Conservation (phyloP, 495 filamentous ascomycete genomes). For the Clavariopsis aquatica region DNA sequence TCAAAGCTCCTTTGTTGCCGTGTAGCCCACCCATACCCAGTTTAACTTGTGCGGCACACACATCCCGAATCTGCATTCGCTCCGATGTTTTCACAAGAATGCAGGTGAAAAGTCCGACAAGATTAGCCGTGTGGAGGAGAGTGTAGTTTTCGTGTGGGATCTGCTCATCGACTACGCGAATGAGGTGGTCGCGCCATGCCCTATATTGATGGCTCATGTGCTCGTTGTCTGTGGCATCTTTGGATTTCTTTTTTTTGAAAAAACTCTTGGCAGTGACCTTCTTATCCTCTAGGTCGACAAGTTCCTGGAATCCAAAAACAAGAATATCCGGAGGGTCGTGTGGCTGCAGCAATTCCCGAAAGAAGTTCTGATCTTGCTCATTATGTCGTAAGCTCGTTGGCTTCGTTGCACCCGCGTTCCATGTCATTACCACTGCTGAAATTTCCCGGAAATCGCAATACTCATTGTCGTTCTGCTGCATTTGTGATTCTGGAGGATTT, state of each 20-base stretch:
- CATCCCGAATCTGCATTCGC: conserved; percentile 69
- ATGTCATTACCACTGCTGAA: conserved; percentile 77
- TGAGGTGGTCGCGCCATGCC: conserved; percentile 88
- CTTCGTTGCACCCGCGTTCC: conserved; percentile 94
- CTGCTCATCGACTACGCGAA: conserved; percentile 74
- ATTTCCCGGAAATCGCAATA: conserved; percentile 85
- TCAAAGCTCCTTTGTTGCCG: conserved; percentile 95
- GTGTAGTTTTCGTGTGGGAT: conserved; percentile 83
- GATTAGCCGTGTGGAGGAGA: conserved; percentile 80
- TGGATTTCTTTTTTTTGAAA: conserved; percentile 72
- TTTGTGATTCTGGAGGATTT: conserved; percentile 63
- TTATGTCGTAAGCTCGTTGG: conserved; percentile 74
- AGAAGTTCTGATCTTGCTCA: conserved; percentile 68
- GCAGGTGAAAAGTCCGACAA: conserved; percentile 94
- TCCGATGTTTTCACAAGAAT: conserved; percentile 85
- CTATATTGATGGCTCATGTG: conserved; percentile 97
- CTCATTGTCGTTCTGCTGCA: conserved; percentile 77
- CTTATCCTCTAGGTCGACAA: conserved; percentile 96
- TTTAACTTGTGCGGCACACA: conserved; percentile 83
- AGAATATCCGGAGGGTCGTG: conserved; percentile 82
- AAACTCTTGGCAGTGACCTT: conserved; percentile 81
- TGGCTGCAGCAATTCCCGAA: conserved; percentile 69
- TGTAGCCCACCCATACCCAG: conserved; percentile 90
- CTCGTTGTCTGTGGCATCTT: conserved; percentile 79
- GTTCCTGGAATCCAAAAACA: conserved; percentile 95